These are phyloP conservation scores for Naematelia aurantialba DNA, from an alignment of 768 basidiomycete species.

Conservation along the genomic window DNA sequence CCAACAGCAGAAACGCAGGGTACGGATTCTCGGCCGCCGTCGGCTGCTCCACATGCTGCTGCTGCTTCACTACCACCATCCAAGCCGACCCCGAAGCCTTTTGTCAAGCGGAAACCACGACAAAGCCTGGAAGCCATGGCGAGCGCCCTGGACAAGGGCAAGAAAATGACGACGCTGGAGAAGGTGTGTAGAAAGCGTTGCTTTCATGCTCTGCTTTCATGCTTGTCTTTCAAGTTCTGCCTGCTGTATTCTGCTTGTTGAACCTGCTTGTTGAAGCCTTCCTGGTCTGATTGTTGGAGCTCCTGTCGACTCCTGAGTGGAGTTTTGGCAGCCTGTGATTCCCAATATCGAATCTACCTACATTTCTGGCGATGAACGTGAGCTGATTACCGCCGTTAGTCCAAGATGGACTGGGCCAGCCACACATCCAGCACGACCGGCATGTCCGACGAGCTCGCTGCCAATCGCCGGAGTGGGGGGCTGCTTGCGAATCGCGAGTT, in stretches of 20 bases:
- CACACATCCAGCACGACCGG: slow-evolving; percentile 22
- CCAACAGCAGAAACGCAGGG: too few relatives aligned
- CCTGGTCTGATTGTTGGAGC: not conserved
- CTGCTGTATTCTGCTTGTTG: not conserved
- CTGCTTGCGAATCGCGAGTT: slow-evolving; percentile 61
- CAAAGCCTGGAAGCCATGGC: slow-evolving; percentile 45
- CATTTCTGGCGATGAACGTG: too few relatives aligned
- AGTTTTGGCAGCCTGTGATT: too few relatives aligned
- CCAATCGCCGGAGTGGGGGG: slow-evolving; percentile 37
- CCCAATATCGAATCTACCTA: not conserved
- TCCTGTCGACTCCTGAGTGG: too few relatives aligned
- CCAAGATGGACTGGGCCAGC: slow-evolving; percentile 44
- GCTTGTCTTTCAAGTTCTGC: not conserved
- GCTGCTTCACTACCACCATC: not conserved
- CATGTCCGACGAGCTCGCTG: slow-evolving; percentile 32
- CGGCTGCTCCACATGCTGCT: not conserved
- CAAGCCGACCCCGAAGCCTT: not conserved
- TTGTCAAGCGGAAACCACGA: slow-evolving; percentile 35
- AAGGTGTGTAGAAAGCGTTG: slow-evolving; percentile 29
- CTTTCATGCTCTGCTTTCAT: not conserved
- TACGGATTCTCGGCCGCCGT: not conserved
- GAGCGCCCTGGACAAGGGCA: slow-evolving; percentile 38
- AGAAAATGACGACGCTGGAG: slow-evolving; percentile 49
- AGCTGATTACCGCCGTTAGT: too few relatives aligned
- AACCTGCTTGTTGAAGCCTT: not conserved